Percentiles rank a stretch among this genome's conserved stretches.
phyloP scores from a whole-genome alignment of 2,329 filamentous ascomycete genomes.

The Cytospora leucostoma region DNA sequence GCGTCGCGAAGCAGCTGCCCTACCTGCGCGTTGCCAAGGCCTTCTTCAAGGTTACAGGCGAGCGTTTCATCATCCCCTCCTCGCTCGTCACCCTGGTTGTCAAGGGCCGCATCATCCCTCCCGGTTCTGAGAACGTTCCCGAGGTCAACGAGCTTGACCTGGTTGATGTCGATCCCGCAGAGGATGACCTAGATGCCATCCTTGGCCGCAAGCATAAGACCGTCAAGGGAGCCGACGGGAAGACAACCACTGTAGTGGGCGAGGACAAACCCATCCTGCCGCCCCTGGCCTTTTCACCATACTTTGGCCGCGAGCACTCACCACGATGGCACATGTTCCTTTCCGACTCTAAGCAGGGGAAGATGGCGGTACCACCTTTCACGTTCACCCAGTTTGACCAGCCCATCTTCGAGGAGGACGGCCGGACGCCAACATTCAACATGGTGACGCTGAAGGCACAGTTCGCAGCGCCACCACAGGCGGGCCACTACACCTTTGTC shows the following conservation, averaged over 20 bases:
- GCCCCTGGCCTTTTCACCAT: slow-evolving; percentile 86
- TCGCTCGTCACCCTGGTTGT: slow-evolving; percentile 93
- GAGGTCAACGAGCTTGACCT: slow-evolving; percentile 76
- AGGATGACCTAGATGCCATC: slow-evolving; percentile 86
- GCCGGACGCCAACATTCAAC: slow-evolving; percentile 81
- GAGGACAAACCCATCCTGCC: slow-evolving; percentile 70
- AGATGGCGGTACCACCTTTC: slow-evolving; percentile 95
- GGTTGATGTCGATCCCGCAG: slow-evolving; percentile 87
- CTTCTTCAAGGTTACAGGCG: slow-evolving; percentile 98
- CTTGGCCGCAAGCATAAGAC: slow-evolving; percentile 74
- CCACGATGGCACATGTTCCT: slow-evolving; percentile 95
- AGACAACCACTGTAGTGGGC: slow-evolving; percentile 47
- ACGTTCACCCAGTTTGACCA: slow-evolving; percentile 93
- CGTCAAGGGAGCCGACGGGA: slow-evolving; percentile 62
- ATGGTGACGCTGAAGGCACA: slow-evolving; percentile 97
- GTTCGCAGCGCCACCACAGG: slow-evolving; percentile 90
- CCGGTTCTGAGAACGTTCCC: slow-evolving; percentile 75
- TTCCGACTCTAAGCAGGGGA: slow-evolving; percentile 89
- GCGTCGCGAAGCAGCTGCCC: slow-evolving; percentile 81
- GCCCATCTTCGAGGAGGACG: slow-evolving; percentile 76
- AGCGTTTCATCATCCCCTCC: slow-evolving; percentile 87
- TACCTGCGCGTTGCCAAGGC: slow-evolving; percentile 83
- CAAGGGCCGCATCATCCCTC: slow-evolving; percentile 91
- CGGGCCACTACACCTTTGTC: slow-evolving; percentile 90
- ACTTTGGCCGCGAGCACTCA: slow-evolving; percentile 84